Conservation (phyloP, 805 yeast genomes). For the Wickerhamomyces ciferrii region DNA sequence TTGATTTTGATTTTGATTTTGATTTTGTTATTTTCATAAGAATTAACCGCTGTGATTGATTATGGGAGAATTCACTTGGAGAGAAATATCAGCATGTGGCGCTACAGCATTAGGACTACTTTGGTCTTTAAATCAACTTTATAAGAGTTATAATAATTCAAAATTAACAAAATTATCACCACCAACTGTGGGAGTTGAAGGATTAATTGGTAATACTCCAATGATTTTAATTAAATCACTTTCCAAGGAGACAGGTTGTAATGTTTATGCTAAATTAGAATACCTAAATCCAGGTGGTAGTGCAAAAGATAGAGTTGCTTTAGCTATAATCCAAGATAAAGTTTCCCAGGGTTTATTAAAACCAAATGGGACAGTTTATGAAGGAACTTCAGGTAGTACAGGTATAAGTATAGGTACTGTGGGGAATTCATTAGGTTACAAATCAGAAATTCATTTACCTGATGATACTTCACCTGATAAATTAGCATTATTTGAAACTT, state of each 20-base stretch:
- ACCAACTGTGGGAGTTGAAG: constrained; percentile 54
- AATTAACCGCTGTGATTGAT: too few species aligned
- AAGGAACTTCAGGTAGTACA: constrained; percentile 96
- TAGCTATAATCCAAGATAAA: constrained; percentile 70
- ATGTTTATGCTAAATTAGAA: constrained; percentile 84
- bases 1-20: too few species aligned
- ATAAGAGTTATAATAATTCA: background rate
- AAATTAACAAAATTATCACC: constrained; percentile 21
- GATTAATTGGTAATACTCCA: constrained; percentile 89
- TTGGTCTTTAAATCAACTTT: constrained; percentile 4
- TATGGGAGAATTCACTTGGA: constrained; percentile 12
- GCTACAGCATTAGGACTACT: constrained; percentile 11
- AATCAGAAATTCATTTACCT: constrained; percentile 89
- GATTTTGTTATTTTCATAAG: too few species aligned
- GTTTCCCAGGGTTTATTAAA: constrained; percentile 53
- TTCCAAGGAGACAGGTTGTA: constrained; percentile 69
- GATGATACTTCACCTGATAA: constrained; percentile 90
- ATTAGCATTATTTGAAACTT: constrained; percentile 57
- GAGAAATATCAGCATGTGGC: constrained; percentile 19
- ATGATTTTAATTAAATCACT: constrained; percentile 68
- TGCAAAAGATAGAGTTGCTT: constrained; percentile 92
- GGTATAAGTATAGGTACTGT: constrained; percentile 91
- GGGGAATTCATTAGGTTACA: constrained; percentile 85
- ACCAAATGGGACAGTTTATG: constrained; percentile 73
- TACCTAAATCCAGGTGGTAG: constrained; percentile 89